Percentiles rank a stretch among this genome's conserved stretches.
phyloP scores from a whole-genome alignment of 768 basidiomycete genomes.

The Naematelia encephala region DNA sequence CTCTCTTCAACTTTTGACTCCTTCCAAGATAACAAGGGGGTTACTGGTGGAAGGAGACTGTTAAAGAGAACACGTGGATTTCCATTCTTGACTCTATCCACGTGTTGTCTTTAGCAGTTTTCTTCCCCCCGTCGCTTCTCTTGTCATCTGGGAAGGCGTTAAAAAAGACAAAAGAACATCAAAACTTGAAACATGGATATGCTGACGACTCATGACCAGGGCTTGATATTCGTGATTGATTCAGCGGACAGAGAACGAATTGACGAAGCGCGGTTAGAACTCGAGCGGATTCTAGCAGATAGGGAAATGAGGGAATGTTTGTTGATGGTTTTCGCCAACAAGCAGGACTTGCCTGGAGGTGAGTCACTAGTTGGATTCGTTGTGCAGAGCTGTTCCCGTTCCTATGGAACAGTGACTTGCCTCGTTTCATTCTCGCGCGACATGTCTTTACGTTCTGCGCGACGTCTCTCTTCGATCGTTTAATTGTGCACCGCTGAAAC shows the following conservation, averaged over 20 bases:
- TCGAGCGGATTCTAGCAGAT: constrained; percentile 92
- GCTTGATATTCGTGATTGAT: constrained; percentile 96
- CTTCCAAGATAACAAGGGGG: too few species aligned
- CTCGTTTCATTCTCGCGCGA: too few species aligned
- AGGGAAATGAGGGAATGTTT: constrained; percentile 98
- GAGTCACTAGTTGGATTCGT: constrained; percentile 42
- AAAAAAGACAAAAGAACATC: neutral
- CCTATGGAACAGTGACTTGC: too few species aligned
- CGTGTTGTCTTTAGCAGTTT: too few species aligned
- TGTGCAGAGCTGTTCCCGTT: too few species aligned
- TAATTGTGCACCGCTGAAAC: neutral
- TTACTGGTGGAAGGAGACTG: too few species aligned
- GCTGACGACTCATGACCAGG: constrained; percentile 49
- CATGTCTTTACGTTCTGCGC: neutral
- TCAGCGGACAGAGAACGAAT: constrained; percentile 92
- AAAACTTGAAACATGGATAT: neutral
- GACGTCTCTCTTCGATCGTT: neutral
- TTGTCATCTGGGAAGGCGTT: neutral
- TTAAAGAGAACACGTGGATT: too few species aligned
- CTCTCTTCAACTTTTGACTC: neutral
- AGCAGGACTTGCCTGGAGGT: constrained; percentile 98
- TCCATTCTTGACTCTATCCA: too few species aligned
- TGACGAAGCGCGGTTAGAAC: constrained; percentile 92
- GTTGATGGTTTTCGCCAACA: constrained; percentile 97
- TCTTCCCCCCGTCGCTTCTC: neutral